Base-by-base conservation (phyloP, 2,329 filamentous ascomycete species). In the Leptographium procerum region DNA sequence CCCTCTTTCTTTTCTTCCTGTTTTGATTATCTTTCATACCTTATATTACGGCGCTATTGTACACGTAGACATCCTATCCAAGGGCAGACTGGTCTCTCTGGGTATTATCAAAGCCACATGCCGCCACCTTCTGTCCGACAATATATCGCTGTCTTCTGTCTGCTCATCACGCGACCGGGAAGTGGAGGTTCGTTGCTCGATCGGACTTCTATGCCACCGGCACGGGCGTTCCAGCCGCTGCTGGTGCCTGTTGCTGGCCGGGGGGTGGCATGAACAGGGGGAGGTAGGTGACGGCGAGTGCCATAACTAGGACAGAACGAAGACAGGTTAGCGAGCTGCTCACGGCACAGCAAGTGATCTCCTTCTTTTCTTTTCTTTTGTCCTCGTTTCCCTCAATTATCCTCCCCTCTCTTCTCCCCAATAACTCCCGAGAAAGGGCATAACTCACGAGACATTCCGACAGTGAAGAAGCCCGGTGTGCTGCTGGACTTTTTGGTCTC, bases 401-500 rank as follows among this genome's bases (percentile, higher is more conserved):
- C 10, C 9, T 1, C 5, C n/a, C 29, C 9, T 16, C 16, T 22
- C 29, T 11, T 10, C 19, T 4, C 28, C 19, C 16, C n/a, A n/a
- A n/a, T n/a, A n/a, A n/a, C 50, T n/a, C 28, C 29, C 28, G 31
- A 10, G 31, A 5, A 33, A 33, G 4, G 40, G n/a, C n/a, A n/a
- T 4, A 43, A 57, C 69, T 31, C 64, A 71, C 69, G 28, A 7
- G 70, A 67, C 70, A 72, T 72, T 60, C 68, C 70, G 24, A 72
- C 69, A 13, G 65, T 62, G 57, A 72, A 72, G 64, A 70, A 69
- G 34, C 70, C 69, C 2, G 91, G 90, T 6, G 89, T 91, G 52
- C 78, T 74, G 29, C 82, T 73, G 60, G 74, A 85, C 70, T 83
- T 85, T 72, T 77, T 81, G 59, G 82, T 71, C 60, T 86, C 84